Base-by-base conservation (phyloP, 164 flowering plant genomes). In the Sextonia rubra region DNA sequence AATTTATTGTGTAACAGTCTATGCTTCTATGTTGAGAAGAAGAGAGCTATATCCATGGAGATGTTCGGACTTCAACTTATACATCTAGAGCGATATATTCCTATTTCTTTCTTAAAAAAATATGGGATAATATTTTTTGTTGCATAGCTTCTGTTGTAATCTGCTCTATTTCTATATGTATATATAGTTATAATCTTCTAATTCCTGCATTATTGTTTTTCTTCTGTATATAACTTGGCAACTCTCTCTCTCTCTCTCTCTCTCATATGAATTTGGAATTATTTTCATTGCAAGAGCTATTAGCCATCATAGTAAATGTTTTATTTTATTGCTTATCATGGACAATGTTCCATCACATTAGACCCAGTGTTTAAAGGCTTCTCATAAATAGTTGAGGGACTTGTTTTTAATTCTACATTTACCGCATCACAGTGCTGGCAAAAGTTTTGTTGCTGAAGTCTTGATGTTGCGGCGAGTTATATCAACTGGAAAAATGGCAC, bases 401-500 rank as follows among this genome's bases (percentile, higher is more conserved):
- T 47, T 56, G 32, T 29, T 69, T 56, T 66, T 12, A 44, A 18
- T 66, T 6, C 48, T 32, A 8, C 52, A 15, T 52, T 71, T 66
- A 56, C 55, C 78, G n/a, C 73, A 58, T 77, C 32, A 73, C 88
- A 93, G 99, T 85, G 99, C 98, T 60, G 99, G 99, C 60, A 93
- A 93, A 85, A 95, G 97, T 86, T 90, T 95, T 87, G 98, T 95
- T 79, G 98, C 98, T 72, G 99, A 95, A 76, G 90, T 95, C 74
- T 77, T 95, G 78, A 95, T 95, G 99, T 71, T 95, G 77, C 87
- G 93, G 74, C 82, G 91, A 76, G 88, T 91, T 74, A 78, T 91
- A 70, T 75, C 82, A 68, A 85, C 88, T 65, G 93, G 93, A 77
- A 95, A 91, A 83, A 90, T 93, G 77, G 97, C 98, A 73, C 69